Evolutionary conservation across 192 early-diverging fungal genomes (phyloP), one percentile per base, ranked within the genome.

Genomic region (Chytriomyces hyalinus): DNA sequence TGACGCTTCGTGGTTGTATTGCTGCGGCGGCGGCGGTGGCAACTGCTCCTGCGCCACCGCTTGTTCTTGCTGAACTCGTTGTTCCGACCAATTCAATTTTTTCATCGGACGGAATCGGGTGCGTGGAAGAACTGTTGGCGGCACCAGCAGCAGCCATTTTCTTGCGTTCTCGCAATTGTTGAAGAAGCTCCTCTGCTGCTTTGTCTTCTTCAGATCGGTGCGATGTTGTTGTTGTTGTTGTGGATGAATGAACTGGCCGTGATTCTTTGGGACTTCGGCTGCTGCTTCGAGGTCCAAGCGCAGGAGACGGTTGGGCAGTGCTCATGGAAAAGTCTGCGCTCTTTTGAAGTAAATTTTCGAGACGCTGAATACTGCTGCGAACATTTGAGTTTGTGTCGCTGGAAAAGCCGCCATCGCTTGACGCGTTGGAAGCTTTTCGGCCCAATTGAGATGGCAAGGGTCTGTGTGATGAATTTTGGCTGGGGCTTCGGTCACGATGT

Each of bases 301-400:
- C 36, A 36, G 36, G 36, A 3, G 36, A 36, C 36, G 36, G 36
- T 36, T 36, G 36, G 36, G 36, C 36, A 36, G 0, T 36, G 36
- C 36, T 36, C 36, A 36, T 36, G 36, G 43, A 75, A 43, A 36
- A 9, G 22, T 75, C 62, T 8, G 73, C 63, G 43, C 73, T 75
- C 50, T 75, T 64, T 43, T 66, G 73, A 6, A 75, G 10, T 26
- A 75, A 49, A 11, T 7, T 36, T 36, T 75, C 73, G 6, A 75
- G 64, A 20, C 73, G 61, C 49, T 75, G 73, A 43, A 75, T 75
- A 11, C 46, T 49, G 48, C 20, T 53, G 6, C 73, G 73, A 7
- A 75, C 73, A 13, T 64, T 57, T 8, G 20, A 8, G 9, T 26
- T 36, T 5, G 13, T 15, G 48, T 28, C 46, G 15, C 49, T 28